Conservation (phyloP, 2,329 filamentous ascomycete genomes). For the Colletotrichum sp. region DNA sequence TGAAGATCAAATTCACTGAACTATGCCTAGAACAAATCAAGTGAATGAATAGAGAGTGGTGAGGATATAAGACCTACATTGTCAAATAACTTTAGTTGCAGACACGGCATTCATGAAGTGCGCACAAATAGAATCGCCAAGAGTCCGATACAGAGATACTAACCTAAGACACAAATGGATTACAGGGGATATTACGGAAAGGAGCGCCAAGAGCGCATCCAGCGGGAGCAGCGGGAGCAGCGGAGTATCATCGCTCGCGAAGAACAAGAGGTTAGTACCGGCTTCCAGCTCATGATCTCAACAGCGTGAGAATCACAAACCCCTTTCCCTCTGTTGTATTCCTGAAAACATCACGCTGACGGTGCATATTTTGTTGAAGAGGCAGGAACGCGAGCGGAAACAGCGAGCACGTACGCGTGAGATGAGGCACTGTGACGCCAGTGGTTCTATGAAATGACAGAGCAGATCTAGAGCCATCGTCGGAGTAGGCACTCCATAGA, state of each 20-base stretch:
- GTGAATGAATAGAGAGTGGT: background rate
- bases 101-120: background rate
- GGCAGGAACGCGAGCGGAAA: background rate
- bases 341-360: background rate
- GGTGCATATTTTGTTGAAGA: background rate
- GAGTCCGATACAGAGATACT: background rate
- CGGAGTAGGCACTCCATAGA: background rate
- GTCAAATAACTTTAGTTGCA: fast-evolving
- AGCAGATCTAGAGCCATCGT: background rate
- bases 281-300: background rate
- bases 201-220: background rate
- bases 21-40: background rate
- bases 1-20: background rate
- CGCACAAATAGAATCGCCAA: background rate
- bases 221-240: background rate
- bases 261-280: background rate
- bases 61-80: background rate
- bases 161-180: background rate
- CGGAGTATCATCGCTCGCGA: background rate
- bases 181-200: background rate
- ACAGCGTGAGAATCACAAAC: background rate
- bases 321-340: background rate
- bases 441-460: background rate
- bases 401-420: background rate
- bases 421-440: background rate